phyloP scores from a whole-genome alignment of 2,329 filamentous ascomycete species.

The Exserohilum turcica region DNA sequence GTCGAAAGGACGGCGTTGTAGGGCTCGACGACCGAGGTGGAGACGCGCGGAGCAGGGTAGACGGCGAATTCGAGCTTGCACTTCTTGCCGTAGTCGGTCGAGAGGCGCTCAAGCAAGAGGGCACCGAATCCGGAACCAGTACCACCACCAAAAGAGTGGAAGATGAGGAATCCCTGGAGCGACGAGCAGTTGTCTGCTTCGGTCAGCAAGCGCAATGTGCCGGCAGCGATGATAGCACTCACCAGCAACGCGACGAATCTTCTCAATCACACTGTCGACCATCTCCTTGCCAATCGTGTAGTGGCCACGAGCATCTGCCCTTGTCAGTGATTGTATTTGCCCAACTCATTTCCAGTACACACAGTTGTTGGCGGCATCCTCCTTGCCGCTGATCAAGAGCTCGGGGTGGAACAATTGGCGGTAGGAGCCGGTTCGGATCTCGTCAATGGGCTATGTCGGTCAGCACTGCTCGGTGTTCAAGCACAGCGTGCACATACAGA shows the following conservation, averaged over 20 bases:
- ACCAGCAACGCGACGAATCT: conserved; percentile 72
- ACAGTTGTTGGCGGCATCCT: conserved; percentile 79
- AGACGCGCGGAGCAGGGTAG: conserved; percentile 72
- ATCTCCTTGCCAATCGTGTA: conserved; percentile 80
- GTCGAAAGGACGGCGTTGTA: conserved; percentile 76
- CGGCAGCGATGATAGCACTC: conserved; percentile 30
- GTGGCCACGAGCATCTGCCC: conserved; percentile 69
- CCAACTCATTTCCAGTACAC: conserved; percentile 22
- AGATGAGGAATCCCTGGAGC: conserved; percentile 74
- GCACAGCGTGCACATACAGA: conserved; percentile 55
- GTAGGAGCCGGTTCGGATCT: conserved; percentile 72
- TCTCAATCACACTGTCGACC: conserved; percentile 72
- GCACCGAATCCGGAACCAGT: conserved; percentile 75
- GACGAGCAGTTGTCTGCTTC: conserved; percentile 70
- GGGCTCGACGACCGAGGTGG: conserved; percentile 73
- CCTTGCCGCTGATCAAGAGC: conserved; percentile 74
- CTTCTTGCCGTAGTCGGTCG: conserved; percentile 77
- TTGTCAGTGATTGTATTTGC: conserved; percentile 23
- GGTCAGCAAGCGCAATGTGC: conserved; percentile 20
- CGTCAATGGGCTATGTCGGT: conserved; percentile 64
- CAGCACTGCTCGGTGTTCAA: conserved; percentile 16
- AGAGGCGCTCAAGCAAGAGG: conserved; percentile 72
- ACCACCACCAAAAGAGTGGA: conserved; percentile 76
- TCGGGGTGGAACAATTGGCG: conserved; percentile 74
- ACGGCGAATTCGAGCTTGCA: conserved; percentile 77